phyloP scores from a whole-genome alignment of 192 early-diverging fungal species.

The Coemansia sp. region DNA sequence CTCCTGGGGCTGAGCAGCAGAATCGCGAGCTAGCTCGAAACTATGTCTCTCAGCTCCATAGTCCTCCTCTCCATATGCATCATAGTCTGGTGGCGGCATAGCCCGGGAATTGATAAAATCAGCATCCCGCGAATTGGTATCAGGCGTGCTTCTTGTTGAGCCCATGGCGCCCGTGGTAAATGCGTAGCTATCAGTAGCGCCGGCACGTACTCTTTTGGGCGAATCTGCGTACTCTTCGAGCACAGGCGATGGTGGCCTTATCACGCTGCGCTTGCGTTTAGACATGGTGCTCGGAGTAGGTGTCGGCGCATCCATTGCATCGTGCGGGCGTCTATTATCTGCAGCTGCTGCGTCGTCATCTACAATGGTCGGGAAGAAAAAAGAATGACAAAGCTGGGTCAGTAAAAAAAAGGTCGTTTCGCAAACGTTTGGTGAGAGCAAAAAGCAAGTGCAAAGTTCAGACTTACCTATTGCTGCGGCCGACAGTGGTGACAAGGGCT shows the following conservation, averaged over 20 bases:
- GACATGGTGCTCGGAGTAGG: constrained; percentile 8
- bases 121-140: background rate
- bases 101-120: background rate
- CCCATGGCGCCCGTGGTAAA: background rate
- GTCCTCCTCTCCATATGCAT: background rate
- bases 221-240: background rate
- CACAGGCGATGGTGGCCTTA: background rate
- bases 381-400: background rate
- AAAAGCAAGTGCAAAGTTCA: background rate
- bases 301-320: background rate
- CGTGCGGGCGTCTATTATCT: background rate
- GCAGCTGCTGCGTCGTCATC: background rate
- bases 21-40: background rate
- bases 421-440: background rate
- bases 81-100: background rate
- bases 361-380: background rate
- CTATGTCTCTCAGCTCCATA: background rate
- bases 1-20: background rate
- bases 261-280: constrained; percentile 12
- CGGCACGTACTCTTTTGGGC: background rate
- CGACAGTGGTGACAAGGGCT: background rate
- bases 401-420: background rate
- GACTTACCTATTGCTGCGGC: background rate
- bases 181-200: background rate
- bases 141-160: background rate